These are phyloP conservation scores for Colletotrichum euphorbiae DNA, from an alignment of 2,329 filamentous ascomycete species.

Conservation along the genomic window DNA sequence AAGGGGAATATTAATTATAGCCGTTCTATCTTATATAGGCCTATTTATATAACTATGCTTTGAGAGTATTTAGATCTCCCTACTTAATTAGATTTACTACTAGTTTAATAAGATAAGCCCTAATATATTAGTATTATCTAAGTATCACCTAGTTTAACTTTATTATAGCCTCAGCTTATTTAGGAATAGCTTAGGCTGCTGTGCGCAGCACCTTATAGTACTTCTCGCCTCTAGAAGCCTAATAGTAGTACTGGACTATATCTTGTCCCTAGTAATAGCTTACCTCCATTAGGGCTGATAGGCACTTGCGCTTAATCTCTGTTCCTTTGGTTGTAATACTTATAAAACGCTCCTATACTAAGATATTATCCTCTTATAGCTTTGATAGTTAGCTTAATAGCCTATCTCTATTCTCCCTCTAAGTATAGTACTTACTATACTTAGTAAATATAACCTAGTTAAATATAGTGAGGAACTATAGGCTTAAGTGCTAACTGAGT, in stretches of 20 bases:
- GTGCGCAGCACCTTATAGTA: conserved; percentile 34
- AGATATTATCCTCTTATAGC: background rate
- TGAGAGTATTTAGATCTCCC: background rate
- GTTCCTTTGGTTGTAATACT: background rate
- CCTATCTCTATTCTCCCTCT: background rate
- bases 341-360: background rate
- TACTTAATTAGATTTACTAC: conserved; percentile 2
- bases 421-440: background rate
- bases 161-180: conserved; percentile 5
- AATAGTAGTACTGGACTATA: conserved; percentile 36
- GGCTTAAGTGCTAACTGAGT: too few species aligned
- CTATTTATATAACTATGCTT: background rate
- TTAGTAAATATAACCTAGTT: conserved; percentile 6
- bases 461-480: too few species aligned
- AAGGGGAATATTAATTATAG: too few species aligned
- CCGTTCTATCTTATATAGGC: background rate
- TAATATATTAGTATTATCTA: background rate
- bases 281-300: background rate
- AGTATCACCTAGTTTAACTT: conserved; percentile 5
- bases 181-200: conserved; percentile 5
- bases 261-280: background rate
- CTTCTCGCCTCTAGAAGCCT: conserved; percentile 31
- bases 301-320: background rate
- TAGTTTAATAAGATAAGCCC: background rate
- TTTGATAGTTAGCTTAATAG: background rate